These are phyloP conservation scores for Candida railenensis DNA, from an alignment of 805 yeast genomes.

Conservation along the genomic window DNA sequence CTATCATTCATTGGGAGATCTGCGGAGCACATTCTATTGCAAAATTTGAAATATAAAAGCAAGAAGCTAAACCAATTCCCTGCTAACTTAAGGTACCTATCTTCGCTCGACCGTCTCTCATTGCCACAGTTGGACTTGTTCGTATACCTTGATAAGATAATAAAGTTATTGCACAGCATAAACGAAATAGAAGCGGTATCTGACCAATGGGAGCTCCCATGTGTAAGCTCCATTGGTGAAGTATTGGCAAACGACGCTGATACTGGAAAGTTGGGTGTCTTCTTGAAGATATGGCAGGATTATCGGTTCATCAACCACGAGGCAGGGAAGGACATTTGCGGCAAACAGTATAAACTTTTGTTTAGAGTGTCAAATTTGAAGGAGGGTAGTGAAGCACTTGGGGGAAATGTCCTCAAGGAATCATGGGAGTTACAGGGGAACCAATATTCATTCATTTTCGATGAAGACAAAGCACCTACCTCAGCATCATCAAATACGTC, in stretches of 20 bases:
- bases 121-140: constrained; percentile 29
- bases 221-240: constrained; percentile 24
- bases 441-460: constrained; percentile 1
- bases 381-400: not conserved
- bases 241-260: constrained; percentile 23
- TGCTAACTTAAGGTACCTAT: constrained; percentile 32
- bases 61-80: constrained; percentile 30
- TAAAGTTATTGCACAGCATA: constrained; percentile 25
- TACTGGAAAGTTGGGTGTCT: constrained; percentile 28
- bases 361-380: constrained; percentile 18
- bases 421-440: constrained; percentile 10
- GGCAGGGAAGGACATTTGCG: constrained; percentile 9
- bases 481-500: not conserved
- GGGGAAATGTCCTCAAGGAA: constrained; percentile 3
- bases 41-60: constrained; percentile 19
- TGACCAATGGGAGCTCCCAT: constrained; percentile 2
- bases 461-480: not conserved
- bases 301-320: constrained; percentile 25
- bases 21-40: constrained; percentile 30
- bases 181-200: constrained; percentile 22
- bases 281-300: constrained; percentile 37
- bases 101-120: constrained; percentile 34
- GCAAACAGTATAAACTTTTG: constrained; percentile 19
- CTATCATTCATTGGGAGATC: constrained; percentile 1
- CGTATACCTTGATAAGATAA: constrained; percentile 27